These are phyloP conservation scores for Neofusicoccum sp. DNA, from an alignment of 2,329 filamentous ascomycete species.

Conservation along the genomic window DNA sequence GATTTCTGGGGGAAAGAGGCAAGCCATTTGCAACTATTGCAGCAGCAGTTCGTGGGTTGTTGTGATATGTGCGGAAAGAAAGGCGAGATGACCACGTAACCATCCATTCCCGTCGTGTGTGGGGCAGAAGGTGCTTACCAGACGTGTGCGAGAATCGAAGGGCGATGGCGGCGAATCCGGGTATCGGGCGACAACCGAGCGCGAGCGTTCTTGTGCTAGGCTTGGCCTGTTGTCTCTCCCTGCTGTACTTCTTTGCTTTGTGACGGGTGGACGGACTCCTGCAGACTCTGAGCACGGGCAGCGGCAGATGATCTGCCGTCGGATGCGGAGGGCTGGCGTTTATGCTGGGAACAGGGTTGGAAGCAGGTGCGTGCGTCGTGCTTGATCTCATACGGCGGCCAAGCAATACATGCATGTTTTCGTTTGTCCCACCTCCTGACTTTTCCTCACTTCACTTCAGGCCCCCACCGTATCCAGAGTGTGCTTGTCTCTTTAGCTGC, in stretches of 20 bases:
- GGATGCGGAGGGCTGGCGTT: neutral
- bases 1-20: neutral
- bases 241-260: constrained; percentile 8
- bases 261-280: neutral
- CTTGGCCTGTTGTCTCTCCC: neutral
- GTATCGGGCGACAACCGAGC: neutral
- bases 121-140: constrained; percentile 5
- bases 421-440: neutral
- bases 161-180: neutral
- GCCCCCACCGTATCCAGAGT: too few species aligned
- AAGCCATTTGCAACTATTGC: neutral
- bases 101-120: neutral
- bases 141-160: neutral
- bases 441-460: neutral
- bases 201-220: neutral
- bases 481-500: too few species aligned
- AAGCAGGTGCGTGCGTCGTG: neutral
- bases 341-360: neutral
- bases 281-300: too few species aligned
- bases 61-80: neutral
- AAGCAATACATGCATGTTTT: neutral
- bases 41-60: neutral
- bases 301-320: neutral
- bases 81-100: neutral
- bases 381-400: neutral